Evolutionary conservation across 2,329 filamentous ascomycete genomes (phyloP).

Genomic region (Fusarium nygamai): DNA sequence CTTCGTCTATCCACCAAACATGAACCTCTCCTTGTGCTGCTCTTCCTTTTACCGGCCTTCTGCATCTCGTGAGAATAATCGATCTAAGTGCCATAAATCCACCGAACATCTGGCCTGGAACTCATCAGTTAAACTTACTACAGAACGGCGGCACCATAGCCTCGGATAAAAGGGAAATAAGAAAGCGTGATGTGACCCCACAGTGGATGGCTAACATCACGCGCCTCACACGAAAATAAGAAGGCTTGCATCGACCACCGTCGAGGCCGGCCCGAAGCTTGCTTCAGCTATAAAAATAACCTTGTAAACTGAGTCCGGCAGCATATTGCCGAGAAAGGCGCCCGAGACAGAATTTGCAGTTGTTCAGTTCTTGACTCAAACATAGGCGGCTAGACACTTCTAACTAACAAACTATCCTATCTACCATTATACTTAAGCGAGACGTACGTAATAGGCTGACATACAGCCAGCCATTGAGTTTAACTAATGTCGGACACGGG

Average conservation of each 20-base stretch:
- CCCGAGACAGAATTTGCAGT: background rate
- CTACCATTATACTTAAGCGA: background rate
- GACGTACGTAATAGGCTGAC: background rate
- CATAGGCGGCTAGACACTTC: background rate
- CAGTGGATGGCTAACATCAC: no score
- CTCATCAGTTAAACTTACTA: background rate
- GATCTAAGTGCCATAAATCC: no score
- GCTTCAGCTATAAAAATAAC: background rate
- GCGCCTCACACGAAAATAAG: no score
- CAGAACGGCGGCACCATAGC: no score
- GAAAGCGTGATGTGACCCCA: background rate
- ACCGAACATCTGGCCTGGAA: no score
- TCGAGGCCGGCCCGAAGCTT: background rate
- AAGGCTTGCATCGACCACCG: background rate
- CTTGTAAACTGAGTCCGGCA: accelerated
- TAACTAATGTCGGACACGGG: no score
- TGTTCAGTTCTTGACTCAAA: no score
- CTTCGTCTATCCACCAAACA: no score
- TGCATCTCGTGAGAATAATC: no score
- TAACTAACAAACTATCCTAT: accelerated
- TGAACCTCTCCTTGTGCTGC: no score
- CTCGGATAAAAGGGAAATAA: no score
- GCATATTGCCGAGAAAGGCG: background rate
- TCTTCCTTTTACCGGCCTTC: no score
- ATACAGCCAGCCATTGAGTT: background rate